A percentile compares a stretch with the other conserved stretches of the same genome.
Evolutionary conservation across 306 rosid species (phyloP).

Genomic region (Betula pendula): DNA sequence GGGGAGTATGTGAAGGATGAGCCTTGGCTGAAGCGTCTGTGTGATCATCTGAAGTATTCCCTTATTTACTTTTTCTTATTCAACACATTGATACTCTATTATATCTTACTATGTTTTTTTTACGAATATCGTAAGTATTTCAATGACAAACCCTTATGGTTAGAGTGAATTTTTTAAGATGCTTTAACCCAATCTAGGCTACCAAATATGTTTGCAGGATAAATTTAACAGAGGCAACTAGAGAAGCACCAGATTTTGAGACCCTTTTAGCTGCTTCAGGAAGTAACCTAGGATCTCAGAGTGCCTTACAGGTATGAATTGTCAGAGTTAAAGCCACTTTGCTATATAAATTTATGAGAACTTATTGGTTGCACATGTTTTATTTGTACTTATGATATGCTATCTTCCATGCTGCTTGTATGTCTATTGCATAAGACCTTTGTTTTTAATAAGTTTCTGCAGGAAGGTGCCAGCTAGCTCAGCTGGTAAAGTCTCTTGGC

Average conservation of each 20-base stretch:
- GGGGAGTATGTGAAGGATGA: conserved; percentile 85
- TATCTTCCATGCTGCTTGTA: not conserved
- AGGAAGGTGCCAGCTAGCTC: not conserved
- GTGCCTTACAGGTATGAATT: conserved; percentile 48
- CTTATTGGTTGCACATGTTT: not conserved
- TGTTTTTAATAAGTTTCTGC: not conserved
- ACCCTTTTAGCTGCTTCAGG: conserved; percentile 29
- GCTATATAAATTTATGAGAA: not conserved
- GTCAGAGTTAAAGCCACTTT: not conserved
- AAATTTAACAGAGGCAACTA: conserved; percentile 57
- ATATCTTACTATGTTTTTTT: not conserved
- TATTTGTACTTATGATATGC: not conserved
- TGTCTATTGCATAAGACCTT: not conserved
- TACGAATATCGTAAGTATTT: not conserved
- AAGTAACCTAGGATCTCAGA: conserved; percentile 32
- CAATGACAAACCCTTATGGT: not conserved
- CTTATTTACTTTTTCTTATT: conserved; percentile 10
- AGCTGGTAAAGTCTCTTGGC: not conserved
- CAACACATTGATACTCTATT: not conserved
- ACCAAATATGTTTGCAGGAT: conserved; percentile 54
- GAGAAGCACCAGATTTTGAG: conserved; percentile 47
- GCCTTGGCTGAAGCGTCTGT: conserved; percentile 79
- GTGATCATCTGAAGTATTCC: conserved; percentile 68
- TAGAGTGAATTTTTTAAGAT: conserved; percentile 22
- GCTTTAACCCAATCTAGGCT: conserved; percentile 17